Evolutionary conservation across 2,329 filamentous ascomycete genomes (phyloP).

Genomic region (Claviceps pusilla): DNA sequence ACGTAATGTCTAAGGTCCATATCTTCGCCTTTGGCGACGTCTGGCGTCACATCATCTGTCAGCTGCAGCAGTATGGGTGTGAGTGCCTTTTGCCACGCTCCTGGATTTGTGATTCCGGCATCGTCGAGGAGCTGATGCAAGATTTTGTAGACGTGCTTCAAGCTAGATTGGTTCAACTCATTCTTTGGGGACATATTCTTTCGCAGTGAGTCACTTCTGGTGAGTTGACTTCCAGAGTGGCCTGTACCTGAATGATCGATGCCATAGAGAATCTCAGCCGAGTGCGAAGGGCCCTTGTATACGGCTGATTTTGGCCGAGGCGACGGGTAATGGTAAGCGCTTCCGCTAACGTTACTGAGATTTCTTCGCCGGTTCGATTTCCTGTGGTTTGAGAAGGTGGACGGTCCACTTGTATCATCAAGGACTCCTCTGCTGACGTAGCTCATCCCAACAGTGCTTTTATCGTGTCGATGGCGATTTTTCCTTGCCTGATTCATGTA

Average conservation of each 20-base stretch:
- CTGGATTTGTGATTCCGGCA: slow-evolving; percentile 52
- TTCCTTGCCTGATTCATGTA: slow-evolving; percentile 61
- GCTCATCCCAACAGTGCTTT: slow-evolving; percentile 56
- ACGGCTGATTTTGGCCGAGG: slow-evolving; percentile 48
- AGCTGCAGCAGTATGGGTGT: slow-evolving; percentile 81
- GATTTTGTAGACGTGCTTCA: slow-evolving; percentile 75
- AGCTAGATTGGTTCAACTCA: slow-evolving; percentile 73
- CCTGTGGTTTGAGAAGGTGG: slow-evolving; percentile 42
- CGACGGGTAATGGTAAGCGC: slow-evolving; percentile 52
- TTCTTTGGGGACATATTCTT: slow-evolving; percentile 59
- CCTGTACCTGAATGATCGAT: slow-evolving; percentile 30
- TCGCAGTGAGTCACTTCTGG: slow-evolving; percentile 71
- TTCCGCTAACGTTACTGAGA: slow-evolving; percentile 65
- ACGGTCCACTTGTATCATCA: slow-evolving; percentile 46
- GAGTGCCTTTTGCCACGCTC: slow-evolving; percentile 78
- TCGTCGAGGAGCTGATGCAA: slow-evolving; percentile 73
- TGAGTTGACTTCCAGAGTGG: slow-evolving; percentile 34
- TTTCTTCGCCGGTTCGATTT: slow-evolving; percentile 61
- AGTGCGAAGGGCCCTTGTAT: slow-evolving; percentile 40
- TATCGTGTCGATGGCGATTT: slow-evolving; percentile 58
- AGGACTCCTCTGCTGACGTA: slow-evolving; percentile 48
- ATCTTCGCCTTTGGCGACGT: slow-evolving; percentile 78
- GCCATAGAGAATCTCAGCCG: slow-evolving; percentile 35
- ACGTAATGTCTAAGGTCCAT: slow-evolving; percentile 97
- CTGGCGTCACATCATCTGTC: slow-evolving; percentile 86